phyloP scores from a whole-genome alignment of 148 eudicot genomes.

The Persicaria tinctoria region DNA sequence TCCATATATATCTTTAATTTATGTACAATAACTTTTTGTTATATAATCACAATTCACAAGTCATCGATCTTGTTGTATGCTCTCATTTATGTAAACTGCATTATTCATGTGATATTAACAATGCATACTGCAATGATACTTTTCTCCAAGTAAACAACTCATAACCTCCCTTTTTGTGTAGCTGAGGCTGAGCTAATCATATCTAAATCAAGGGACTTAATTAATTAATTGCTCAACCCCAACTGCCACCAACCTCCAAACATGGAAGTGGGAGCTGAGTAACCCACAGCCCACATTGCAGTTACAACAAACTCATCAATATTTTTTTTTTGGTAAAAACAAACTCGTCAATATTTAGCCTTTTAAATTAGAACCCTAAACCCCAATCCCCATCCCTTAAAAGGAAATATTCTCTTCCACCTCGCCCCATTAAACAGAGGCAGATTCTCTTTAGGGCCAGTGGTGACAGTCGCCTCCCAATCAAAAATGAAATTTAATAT shows the following conservation, averaged over 20 bases:
- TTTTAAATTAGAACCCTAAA: background rate
- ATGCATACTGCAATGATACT: background rate
- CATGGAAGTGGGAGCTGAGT: background rate
- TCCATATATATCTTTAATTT: too few relatives aligned
- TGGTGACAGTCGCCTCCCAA: too few relatives aligned
- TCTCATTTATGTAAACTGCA: too few relatives aligned
- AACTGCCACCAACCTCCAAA: constrained; percentile 1
- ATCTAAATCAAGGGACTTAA: background rate
- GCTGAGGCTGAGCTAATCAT: background rate
- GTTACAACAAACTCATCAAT: background rate
- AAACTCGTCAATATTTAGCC: background rate
- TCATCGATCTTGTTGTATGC: too few relatives aligned
- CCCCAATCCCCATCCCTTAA: background rate
- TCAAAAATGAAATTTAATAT: too few relatives aligned
- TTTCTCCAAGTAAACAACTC: background rate
- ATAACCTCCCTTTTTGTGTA: background rate
- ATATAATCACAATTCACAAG: too few relatives aligned
- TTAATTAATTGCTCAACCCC: background rate
- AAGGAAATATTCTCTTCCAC: background rate
- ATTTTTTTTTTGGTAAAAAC: too few relatives aligned
- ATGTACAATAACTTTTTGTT: too few relatives aligned
- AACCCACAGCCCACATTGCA: background rate
- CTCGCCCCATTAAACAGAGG: too few relatives aligned
- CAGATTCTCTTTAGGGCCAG: too few relatives aligned
- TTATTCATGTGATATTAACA: too few relatives aligned